Evolutionary conservation across 176 grass and related monocot species (phyloP).

Genomic region (Bolboschoenus planiculmis): DNA sequence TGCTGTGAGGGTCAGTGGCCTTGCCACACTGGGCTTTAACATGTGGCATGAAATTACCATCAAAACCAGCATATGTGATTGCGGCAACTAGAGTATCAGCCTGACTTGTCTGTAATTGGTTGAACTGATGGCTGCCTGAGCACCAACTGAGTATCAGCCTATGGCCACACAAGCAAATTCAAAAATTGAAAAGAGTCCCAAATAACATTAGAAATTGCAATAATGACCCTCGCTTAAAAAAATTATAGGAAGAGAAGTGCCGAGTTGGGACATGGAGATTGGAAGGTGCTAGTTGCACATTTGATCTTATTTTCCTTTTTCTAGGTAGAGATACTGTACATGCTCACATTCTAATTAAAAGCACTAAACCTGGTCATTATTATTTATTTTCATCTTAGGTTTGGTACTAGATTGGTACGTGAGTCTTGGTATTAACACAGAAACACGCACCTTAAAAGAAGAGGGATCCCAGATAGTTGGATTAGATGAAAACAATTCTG

Average conservation of each 20-base stretch:
- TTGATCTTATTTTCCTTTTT: too few relatives aligned
- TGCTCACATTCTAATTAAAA: too few relatives aligned
- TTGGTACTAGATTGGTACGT: not conserved
- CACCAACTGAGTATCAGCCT: not conserved
- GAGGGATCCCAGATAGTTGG: not conserved
- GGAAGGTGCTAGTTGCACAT: too few relatives aligned
- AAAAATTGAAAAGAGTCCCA: not conserved
- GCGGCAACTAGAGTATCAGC: conserved; percentile 17
- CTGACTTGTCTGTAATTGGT: conserved; percentile 31
- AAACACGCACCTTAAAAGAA: not conserved
- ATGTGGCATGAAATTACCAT: conserved; percentile 29
- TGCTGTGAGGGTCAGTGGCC: conserved; percentile 82
- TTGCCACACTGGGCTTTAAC: conserved; percentile 55
- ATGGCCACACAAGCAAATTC: not conserved
- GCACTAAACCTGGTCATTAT: too few relatives aligned
- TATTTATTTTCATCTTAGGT: not conserved
- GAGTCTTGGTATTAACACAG: not conserved
- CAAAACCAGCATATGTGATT: not conserved
- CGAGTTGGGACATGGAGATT: too few relatives aligned
- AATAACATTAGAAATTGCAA: conserved; percentile 15
- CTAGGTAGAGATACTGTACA: too few relatives aligned
- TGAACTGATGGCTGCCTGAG: not conserved
- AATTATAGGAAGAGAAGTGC: not conserved
- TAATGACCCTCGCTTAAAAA: not conserved
- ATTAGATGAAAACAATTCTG: not conserved